Evolutionary conservation across 2,329 filamentous ascomycete genomes (phyloP), one percentile per base, ranked within the genome.

Genomic region (Dactylellina leptospora): DNA sequence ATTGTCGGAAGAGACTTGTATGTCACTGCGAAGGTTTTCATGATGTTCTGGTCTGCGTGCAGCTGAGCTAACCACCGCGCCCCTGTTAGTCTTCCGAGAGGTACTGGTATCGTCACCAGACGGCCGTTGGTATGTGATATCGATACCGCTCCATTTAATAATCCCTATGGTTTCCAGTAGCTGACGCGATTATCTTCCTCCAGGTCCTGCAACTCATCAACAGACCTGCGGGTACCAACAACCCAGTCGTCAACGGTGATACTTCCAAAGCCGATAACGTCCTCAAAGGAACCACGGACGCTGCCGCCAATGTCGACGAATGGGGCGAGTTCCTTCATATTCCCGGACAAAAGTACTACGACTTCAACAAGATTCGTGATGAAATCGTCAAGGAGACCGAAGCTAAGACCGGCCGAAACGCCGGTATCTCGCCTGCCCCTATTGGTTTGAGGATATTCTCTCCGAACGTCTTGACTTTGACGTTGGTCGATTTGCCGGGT

Each of bases 271-370:
- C 86, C 53, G 85, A 88, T 33, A 86, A 90, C 48, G 83, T 84
- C 73, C 79, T 92, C 76, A 82, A 86, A 70, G 83, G 84, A 69
- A 88, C 86, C 61, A 87, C 85, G 75, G 95, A 97, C 81, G 90
- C 90, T 80, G 90, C 92, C 76, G 91, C 93, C 78, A 99, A 99
- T 81, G 81, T 86, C 18, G 92, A 97, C 79, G 95, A 99, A 81
- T 99, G 96, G 91, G 95, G 93, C 84, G 95, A 99, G 84, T 99
- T 99, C 82, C 85, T 99, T 75, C 95, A 99, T 81, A 91, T 99
- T 75, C 93, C 95, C 18, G 95, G 93, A 77, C 91, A 97, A 82
- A 97, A 97, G 82, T 97, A 96, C 84, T 88, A 88, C 82, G 95
- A 99, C 83, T 99, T 99, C 84, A 91, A 92, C 84, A 96, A 97